Evolutionary conservation across 352 stramenopile genomes (phyloP), one percentile per base, ranked within the genome.

Genomic region (Globisporangium ultimum): DNA sequence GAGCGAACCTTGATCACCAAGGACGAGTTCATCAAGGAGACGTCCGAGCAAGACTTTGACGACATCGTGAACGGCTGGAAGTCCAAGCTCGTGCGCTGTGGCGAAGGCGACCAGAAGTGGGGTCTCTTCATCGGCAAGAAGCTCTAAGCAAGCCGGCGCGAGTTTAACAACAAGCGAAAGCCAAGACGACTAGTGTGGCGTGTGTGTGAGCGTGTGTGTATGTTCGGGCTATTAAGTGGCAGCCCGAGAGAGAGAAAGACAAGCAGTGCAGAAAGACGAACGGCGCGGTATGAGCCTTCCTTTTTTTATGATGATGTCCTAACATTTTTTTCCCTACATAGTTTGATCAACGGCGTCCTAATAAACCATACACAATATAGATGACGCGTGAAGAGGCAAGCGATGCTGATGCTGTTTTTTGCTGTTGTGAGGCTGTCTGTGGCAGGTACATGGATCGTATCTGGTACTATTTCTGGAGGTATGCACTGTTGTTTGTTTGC

Each of bases 91-190:
- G 69, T 87, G 52, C 76, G 80, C 38, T 89, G 78, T 15, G 76
- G 58, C 1, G 80, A 90, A 1, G 80, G 80, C 14, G 78, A 90
- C 38, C 80, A 90, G 66, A 88, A 88, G 61, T 90, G 80, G 80
- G 80, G 80, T n/a, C 63, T 90, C 56, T 89, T 90, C 46, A 78
- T 82, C 63, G 80, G 64, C 45, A 60, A 79, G 45, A 90, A 90
- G 62, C 40, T 72, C 40, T 81, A 67, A 69, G 32, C 12, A 13
- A 22, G 15, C 46, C 13, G 43, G 43, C 8, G 32, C 8, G 28
- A 36, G 28, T 36, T 24, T 36, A 53, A n/a, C n/a, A n/a, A n/a
- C n/a, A n/a, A n/a, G 11, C 54, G 13, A 13, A 36, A 11, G 28
- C 14, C 3, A 20, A 18, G 3, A 40, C 18, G 7, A 20, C 24